Evolutionary conservation across 257 asterid species (phyloP).

Genomic region (Leptodermis oblonga): DNA sequence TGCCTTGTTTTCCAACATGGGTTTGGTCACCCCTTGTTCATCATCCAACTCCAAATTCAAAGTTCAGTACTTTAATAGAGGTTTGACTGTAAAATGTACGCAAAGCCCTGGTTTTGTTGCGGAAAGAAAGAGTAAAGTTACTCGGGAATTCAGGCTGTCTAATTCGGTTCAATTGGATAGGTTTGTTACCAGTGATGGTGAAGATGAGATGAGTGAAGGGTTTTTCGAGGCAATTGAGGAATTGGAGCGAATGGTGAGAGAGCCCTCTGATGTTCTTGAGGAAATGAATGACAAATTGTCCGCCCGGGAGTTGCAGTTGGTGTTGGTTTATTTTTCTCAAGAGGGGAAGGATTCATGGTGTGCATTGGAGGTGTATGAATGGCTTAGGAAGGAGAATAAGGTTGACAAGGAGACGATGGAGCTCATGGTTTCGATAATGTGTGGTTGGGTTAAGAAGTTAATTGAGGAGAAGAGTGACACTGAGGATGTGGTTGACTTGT

Average conservation of each 20-base stretch:
- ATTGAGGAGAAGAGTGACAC: slow-evolving; percentile 58
- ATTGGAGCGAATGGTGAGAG: slow-evolving; percentile 84
- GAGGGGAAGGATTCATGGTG: slow-evolving; percentile 99
- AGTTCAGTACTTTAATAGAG: slow-evolving; percentile 10
- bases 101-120: slow-evolving; percentile 13
- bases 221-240: slow-evolving; percentile 93
- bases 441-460: slow-evolving; percentile 86
- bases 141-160: slow-evolving; percentile 28
- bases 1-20: slow-evolving; percentile 16
- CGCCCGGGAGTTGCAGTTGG: slow-evolving; percentile 78
- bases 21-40: slow-evolving; percentile 8
- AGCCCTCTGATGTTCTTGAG: slow-evolving; percentile 90
- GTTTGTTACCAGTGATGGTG: slow-evolving; percentile 71
- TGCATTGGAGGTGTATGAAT: slow-evolving; percentile 90
- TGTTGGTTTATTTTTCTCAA: slow-evolving; percentile 83
- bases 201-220: slow-evolving; percentile 82
- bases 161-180: slow-evolving; percentile 70
- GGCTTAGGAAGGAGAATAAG: slow-evolving; percentile 90
- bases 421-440: slow-evolving; percentile 93
- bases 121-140: slow-evolving; percentile 19
- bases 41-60: background rate
- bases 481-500: slow-evolving; percentile 75
- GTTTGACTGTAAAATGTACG: slow-evolving; percentile 3
- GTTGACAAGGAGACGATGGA: slow-evolving; percentile 97
- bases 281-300: slow-evolving; percentile 81